Evolutionary conservation across 495 filamentous ascomycete species (phyloP), one percentile per base, ranked within the genome.

Genomic region (Neurospora africana): DNA sequence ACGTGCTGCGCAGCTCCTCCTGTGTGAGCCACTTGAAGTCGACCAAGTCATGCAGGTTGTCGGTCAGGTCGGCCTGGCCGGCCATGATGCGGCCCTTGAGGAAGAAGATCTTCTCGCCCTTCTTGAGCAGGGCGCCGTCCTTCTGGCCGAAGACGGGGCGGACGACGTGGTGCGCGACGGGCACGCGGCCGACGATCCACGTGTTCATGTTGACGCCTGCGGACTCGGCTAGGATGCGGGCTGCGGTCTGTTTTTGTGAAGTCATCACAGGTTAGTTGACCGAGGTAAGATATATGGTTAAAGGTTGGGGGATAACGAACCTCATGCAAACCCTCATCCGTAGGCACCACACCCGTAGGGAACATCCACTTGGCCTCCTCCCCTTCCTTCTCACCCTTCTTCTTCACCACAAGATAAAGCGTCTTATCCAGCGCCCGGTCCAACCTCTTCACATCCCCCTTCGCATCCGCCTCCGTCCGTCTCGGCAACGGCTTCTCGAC

Each of bases 171-270:
- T 98, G 93, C 11, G 94, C 94, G 68, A 97, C 87, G 19, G 95
- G 95, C 74, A 91, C 92, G 76, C 91, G 92, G 72, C 95, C 95
- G 72, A 98, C 92, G 76, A 98, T 87, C 94, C 96, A 99, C 72
- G 94, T 98, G 85, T 98, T 98, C 95, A 99, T 98, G 86, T 99
- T 97, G 37, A 91, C 81, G 72, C 95, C 95, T 15, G 88, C 93
- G 15, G 93, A 83, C 74, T 94, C 88, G 61, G 87, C 80, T 6
- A 98, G 86, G 72, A 91, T 88, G 68, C 93, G 89, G 74, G 91
- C 87, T 61, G 95, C 95, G 38, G 91, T 91, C 96, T 99, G 76
- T 36, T 36, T 36, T 36, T 9, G 5, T 8, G 0, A 8, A n/a
- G n/a, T 36, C 36, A 36, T 36, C 35, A 36, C 7, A 36, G 36